These are phyloP conservation scores for Venturia carpophila DNA, from an alignment of 2,329 filamentous ascomycete species.

Conservation along the genomic window DNA sequence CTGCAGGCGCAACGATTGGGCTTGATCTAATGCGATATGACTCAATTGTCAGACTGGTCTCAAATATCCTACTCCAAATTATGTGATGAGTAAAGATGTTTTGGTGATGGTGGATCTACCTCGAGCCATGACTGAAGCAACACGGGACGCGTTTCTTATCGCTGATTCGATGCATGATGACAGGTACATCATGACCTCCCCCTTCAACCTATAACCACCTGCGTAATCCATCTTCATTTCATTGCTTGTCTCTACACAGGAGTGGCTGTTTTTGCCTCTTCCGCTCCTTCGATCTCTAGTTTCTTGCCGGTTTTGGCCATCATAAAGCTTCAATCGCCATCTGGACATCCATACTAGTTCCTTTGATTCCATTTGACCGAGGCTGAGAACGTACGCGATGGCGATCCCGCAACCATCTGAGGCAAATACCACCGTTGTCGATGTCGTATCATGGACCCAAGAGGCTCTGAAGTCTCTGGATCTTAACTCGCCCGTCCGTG, in stretches of 20 bases:
- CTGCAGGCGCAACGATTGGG: background rate
- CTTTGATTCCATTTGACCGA: background rate
- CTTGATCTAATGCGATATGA: background rate
- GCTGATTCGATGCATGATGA: slow-evolving; percentile 9
- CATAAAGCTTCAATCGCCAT: background rate
- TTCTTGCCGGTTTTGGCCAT: background rate
- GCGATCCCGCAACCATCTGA: slow-evolving; percentile 11
- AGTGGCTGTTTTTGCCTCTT: background rate
- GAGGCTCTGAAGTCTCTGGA: slow-evolving; percentile 38
- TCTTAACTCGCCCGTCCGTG: slow-evolving; percentile 32
- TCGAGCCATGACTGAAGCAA: background rate
- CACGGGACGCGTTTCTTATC: background rate
- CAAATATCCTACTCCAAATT: background rate
- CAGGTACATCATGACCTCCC: background rate
- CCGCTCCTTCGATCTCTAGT: background rate
- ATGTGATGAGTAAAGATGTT: background rate
- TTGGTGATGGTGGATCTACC: background rate
- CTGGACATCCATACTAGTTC: background rate
- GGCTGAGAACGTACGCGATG: slow-evolving; percentile 11
- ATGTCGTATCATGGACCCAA: slow-evolving; percentile 43
- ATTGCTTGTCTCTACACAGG: background rate
- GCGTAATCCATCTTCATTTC: slow-evolving; percentile 26
- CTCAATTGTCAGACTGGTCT: background rate
- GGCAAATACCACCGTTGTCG: slow-evolving; percentile 25
- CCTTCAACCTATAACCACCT: slow-evolving; percentile 18